A percentile compares a stretch with the other conserved stretches of the same genome.
These are phyloP conservation scores for Naganishia vaughanmartiniae DNA, from an alignment of 768 basidiomycete species.

Conservation along the genomic window DNA sequence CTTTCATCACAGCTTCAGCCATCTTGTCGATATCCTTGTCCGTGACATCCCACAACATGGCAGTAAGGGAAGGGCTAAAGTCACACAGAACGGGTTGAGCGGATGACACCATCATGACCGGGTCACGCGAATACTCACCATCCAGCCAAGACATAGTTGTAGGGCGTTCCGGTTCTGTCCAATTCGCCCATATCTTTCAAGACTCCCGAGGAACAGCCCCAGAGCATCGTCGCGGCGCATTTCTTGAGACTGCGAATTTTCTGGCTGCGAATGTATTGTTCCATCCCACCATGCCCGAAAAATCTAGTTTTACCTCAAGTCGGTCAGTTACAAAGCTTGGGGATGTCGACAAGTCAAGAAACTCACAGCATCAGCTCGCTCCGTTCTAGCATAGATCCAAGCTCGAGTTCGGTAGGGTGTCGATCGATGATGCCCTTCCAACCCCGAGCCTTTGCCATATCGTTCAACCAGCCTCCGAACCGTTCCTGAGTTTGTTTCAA, in stretches of 20 bases:
- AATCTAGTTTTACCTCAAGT: slow-evolving; percentile 60
- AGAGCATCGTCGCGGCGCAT: slow-evolving; percentile 95
- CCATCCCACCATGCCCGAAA: slow-evolving; percentile 94
- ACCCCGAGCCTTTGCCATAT: slow-evolving; percentile 64
- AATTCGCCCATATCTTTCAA: slow-evolving; percentile 90
- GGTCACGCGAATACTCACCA: slow-evolving; percentile 64
- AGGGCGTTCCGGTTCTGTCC: slow-evolving; percentile 84
- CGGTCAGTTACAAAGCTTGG: slow-evolving; percentile 8
- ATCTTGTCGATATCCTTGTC: slow-evolving; percentile 96
- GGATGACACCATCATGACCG: background rate
- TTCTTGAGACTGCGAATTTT: slow-evolving; percentile 72
- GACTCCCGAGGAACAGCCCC: slow-evolving; percentile 95
- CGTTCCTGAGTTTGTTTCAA: slow-evolving; percentile 75
- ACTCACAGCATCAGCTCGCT: slow-evolving; percentile 89
- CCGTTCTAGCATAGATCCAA: slow-evolving; percentile 66
- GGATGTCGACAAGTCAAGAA: background rate
- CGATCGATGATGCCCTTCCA: slow-evolving; percentile 81
- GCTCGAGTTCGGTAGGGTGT: slow-evolving; percentile 77
- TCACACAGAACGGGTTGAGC: background rate
- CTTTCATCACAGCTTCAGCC: slow-evolving; percentile 58
- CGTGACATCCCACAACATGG: slow-evolving; percentile 97
- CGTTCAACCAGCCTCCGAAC: slow-evolving; percentile 73
- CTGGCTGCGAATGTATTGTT: slow-evolving; percentile 87
- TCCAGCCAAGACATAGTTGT: slow-evolving; percentile 94
- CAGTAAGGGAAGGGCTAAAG: slow-evolving; percentile 79